Evolutionary conservation across 1,139 yeast genomes (phyloP).

Genomic region (Saccharomycopsis hybrid): DNA sequence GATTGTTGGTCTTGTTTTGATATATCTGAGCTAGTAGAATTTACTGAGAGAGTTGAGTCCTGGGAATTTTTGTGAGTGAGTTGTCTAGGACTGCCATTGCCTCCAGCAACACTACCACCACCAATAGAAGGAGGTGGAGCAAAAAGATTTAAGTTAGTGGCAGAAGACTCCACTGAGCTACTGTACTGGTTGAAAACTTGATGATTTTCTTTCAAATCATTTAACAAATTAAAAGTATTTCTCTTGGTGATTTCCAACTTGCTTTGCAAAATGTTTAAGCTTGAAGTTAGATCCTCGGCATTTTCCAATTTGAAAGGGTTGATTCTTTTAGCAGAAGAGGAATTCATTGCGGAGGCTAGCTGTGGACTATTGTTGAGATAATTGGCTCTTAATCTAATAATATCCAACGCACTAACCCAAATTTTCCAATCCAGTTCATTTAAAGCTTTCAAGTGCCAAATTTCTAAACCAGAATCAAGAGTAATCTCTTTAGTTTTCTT

Average conservation of each 20-base stretch:
- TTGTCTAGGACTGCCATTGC: neutral
- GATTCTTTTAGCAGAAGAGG: neutral
- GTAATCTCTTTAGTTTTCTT: slow-evolving; percentile 61
- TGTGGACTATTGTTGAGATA: neutral
- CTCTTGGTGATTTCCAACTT: slow-evolving; percentile 4
- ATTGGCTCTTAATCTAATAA: slow-evolving; percentile 27
- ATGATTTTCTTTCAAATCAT: slow-evolving; percentile 5
- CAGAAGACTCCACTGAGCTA: neutral
- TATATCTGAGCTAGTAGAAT: neutral
- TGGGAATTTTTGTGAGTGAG: slow-evolving; percentile 2
- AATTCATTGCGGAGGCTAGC: neutral
- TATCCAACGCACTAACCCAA: slow-evolving; percentile 78
- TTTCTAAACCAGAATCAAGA: slow-evolving; percentile 92
- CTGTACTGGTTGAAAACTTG: neutral
- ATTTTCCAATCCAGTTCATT: slow-evolving; percentile 59
- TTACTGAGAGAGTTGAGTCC: neutral
- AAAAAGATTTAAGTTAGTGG: neutral
- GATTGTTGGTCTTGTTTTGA: slow-evolving; percentile 1
- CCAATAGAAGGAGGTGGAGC: slow-evolving; percentile 4
- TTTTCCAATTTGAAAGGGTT: neutral
- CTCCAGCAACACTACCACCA: no score
- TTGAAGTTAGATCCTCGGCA: neutral
- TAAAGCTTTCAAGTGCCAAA: slow-evolving; percentile 79
- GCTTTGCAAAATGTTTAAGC: slow-evolving; percentile 1
- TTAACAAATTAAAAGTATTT: neutral